Evolutionary conservation across 164 flowering plant species (phyloP), one percentile per base, ranked within the genome.

Genomic region (Dillenia turbinata): DNA sequence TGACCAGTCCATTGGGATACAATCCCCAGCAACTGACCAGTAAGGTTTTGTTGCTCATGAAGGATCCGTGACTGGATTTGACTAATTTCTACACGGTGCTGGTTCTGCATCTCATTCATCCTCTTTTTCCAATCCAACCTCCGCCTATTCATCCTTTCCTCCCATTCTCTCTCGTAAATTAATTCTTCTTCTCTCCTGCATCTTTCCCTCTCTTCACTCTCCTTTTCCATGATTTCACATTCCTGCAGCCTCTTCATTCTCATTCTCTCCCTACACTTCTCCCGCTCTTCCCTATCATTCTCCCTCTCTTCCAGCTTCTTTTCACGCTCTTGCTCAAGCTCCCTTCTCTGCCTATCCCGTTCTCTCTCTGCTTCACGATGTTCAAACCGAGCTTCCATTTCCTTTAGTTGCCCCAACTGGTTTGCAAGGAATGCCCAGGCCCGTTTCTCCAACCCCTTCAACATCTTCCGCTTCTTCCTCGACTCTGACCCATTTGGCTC

Each of bases 1-100:
- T 88, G 94, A 62, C 88, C 84, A 3, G 89, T 79, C 92, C 96
- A 92, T 55, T 90, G 98, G 9, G 96, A 77, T 57, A 93, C 74
- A 61, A 93, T 62, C 16, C 90, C 90, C 47, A 93, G 77, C 71
- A 93, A 72, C 67, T 93, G 97, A 66, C 66, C 78, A 10, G 86
- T 75, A 48, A 93, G 72, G 57, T 65, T 82, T 60, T 93, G 96
- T 56, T 93, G 98, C 59, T 93, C 94, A 26, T 90, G 90, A 54
- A 93, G 69, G 17, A 93, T 79, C 0, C 96, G 76, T 2, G 86
- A 77, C 62, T 90, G 98, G 60, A 85, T 70, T 72, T 90, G 90
- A 43, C 74, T 83, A 92, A 93, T 90, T 51, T 82, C 84, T 9
- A 73, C 82, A n/a, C 90, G 68, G 60, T 90, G 96, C 58, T 84